A percentile compares a stretch with the other conserved stretches of the same genome.
phyloP scores from a whole-genome alignment of 106 monocot genomes.

The Platanthera guangdongensis region DNA sequence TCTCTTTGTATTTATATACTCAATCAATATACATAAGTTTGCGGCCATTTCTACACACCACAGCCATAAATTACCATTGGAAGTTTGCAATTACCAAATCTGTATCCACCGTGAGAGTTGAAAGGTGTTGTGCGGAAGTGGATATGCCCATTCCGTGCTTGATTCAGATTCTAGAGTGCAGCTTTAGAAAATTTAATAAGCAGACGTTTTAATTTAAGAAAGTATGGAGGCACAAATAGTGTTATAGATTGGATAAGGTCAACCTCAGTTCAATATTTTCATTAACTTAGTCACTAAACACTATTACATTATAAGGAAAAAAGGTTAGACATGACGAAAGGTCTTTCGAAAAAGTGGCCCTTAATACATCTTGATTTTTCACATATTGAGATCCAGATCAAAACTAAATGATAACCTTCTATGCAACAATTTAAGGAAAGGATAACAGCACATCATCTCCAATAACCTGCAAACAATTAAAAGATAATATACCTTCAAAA shows the following conservation, averaged over 20 bases:
- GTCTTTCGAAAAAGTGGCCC: background rate
- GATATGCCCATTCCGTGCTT: too few species aligned
- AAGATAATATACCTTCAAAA: background rate
- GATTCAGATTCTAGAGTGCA: too few species aligned
- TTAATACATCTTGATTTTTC: background rate
- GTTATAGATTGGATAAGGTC: too few species aligned
- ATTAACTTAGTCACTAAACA: background rate
- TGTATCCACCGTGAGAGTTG: too few species aligned
- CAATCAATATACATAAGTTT: too few species aligned
- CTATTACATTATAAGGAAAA: background rate
- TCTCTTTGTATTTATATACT: too few species aligned
- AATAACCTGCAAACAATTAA: constrained; percentile 55
- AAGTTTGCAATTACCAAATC: too few species aligned
- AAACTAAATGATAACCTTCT: background rate
- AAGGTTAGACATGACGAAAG: background rate
- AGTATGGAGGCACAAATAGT: too few species aligned
- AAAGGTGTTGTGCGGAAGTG: too few species aligned
- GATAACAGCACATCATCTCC: constrained; percentile 95
- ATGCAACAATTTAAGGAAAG: constrained; percentile 12
- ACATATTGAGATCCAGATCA: background rate
- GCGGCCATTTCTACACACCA: too few species aligned
- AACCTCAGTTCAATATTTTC: background rate
- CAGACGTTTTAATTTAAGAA: background rate
- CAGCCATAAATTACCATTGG: too few species aligned
- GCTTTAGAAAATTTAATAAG: too few species aligned